Evolutionary conservation across 192 early-diverging fungal genomes (phyloP).

Genomic region (Rhizoclosmatium globosum): DNA sequence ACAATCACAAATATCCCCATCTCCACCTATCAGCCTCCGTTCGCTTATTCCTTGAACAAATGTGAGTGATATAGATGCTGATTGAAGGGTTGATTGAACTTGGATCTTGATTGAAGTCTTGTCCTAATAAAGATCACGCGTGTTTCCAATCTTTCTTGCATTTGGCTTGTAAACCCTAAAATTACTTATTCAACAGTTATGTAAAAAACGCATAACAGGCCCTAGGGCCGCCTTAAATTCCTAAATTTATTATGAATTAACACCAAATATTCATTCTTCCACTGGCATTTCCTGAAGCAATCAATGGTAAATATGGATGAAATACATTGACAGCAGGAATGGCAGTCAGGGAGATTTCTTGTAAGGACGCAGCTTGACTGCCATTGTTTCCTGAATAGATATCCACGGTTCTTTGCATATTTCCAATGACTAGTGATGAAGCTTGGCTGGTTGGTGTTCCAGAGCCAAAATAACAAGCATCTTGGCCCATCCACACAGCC

Average conservation of each 20-base stretch:
- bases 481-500: conserved; percentile 58
- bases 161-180: too few relatives aligned
- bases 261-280: conserved; percentile 68
- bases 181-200: too few relatives aligned
- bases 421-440: conserved; percentile 57
- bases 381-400: conserved; percentile 66
- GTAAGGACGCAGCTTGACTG: conserved; percentile 55
- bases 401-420: conserved; percentile 71
- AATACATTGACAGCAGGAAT: conserved; percentile 71
- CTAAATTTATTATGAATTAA: conserved; percentile 18
- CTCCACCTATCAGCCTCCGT: too few relatives aligned
- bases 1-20: too few relatives aligned
- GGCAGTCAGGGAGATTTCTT: conserved; percentile 57
- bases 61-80: too few relatives aligned
- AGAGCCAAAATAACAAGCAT: not conserved
- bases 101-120: too few relatives aligned
- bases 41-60: too few relatives aligned
- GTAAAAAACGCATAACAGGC: too few relatives aligned
- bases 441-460: conserved; percentile 40
- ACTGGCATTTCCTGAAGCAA: conserved; percentile 63
- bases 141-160: too few relatives aligned
- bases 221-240: too few relatives aligned
- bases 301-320: conserved; percentile 62
- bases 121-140: too few relatives aligned
- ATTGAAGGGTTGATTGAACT: too few relatives aligned